phyloP scores from a whole-genome alignment of 805 yeast species.

The Ogataea thermomethanolica region DNA sequence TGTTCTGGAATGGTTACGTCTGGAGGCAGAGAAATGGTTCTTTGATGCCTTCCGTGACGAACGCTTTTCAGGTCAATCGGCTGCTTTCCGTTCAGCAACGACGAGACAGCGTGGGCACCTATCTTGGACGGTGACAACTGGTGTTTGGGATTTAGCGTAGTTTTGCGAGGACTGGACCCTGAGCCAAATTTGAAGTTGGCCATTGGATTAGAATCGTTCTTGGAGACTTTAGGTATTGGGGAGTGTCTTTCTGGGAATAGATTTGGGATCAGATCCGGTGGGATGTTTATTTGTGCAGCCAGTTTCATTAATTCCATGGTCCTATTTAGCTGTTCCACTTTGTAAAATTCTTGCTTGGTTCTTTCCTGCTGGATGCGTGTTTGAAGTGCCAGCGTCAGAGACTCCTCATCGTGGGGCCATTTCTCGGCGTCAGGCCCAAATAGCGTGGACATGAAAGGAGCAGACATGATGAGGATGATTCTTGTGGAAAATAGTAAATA shows the following conservation, averaged over 20 bases:
- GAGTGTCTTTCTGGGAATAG: conserved; percentile 37
- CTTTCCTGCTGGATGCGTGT: conserved; percentile 71
- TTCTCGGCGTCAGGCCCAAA: conserved; percentile 51
- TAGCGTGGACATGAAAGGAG: conserved; percentile 41
- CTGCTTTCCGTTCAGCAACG: conserved; percentile 26
- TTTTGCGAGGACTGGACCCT: conserved; percentile 18
- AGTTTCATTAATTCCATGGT: conserved; percentile 59
- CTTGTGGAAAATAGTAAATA: conserved; percentile 1
- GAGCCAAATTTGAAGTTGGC: conserved; percentile 32
- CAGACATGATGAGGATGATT: conserved; percentile 1
- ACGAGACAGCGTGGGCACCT: conserved; percentile 71
- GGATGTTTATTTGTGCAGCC: conserved; percentile 61
- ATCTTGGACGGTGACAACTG: conserved; percentile 47
- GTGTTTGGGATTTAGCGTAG: conserved; percentile 19
- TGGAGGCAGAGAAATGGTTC: conserved; percentile 41
- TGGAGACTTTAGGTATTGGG: conserved; percentile 1
- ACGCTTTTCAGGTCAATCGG: conserved; percentile 19
- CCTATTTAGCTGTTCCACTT: conserved; percentile 56
- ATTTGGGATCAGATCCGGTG: conserved; percentile 58
- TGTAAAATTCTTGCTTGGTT: conserved; percentile 76
- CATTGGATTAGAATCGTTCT: conserved; percentile 20
- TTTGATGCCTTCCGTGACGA: conserved; percentile 34
- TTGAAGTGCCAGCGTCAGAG: conserved; percentile 55
- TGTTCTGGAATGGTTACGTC: conserved; percentile 34
- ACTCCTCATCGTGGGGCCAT: conserved; percentile 56